Conservation (phyloP, 139 green algal species). For the Zygnema cylindricum region DNA sequence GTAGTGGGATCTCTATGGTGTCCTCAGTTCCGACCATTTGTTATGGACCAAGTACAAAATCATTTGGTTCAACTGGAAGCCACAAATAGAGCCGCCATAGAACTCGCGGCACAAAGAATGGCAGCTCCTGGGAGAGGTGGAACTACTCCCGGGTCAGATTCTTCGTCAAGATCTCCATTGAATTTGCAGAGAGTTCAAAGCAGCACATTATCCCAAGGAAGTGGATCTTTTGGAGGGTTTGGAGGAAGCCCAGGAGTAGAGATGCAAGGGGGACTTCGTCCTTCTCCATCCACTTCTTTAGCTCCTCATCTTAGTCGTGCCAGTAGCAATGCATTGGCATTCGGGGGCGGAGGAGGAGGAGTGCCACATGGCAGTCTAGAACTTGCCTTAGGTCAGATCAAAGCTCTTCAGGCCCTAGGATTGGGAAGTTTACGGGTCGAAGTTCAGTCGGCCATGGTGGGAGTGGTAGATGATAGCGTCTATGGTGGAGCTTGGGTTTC, state of each 20-base stretch:
- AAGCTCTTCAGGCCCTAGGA: neutral
- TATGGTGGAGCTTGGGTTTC: conserved; percentile 54
- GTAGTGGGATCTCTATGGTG: conserved; percentile 15
- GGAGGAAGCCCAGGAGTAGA: neutral
- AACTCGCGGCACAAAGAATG: neutral
- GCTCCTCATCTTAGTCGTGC: neutral
- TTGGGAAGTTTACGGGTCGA: neutral
- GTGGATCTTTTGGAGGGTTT: neutral
- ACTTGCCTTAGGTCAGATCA: neutral
- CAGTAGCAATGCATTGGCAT: neutral
- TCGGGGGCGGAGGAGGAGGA: no score
- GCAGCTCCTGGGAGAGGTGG: neutral
- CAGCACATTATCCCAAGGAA: neutral
- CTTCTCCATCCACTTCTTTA: neutral
- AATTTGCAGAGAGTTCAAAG: neutral
- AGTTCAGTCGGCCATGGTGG: conserved; percentile 32
- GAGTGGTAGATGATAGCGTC: conserved; percentile 28
- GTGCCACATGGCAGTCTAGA: neutral
- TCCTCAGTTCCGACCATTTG: conserved; percentile 43
- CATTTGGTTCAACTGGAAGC: neutral
- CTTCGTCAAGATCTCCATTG: neutral
- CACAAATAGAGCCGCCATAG: neutral
- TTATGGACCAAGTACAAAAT: conserved; percentile 22
- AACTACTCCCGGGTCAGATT: neutral
- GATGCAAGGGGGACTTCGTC: neutral